Conservation (phyloP, 192 early-diverging fungal genomes). For the Gryganskiella cystojenkinii region DNA sequence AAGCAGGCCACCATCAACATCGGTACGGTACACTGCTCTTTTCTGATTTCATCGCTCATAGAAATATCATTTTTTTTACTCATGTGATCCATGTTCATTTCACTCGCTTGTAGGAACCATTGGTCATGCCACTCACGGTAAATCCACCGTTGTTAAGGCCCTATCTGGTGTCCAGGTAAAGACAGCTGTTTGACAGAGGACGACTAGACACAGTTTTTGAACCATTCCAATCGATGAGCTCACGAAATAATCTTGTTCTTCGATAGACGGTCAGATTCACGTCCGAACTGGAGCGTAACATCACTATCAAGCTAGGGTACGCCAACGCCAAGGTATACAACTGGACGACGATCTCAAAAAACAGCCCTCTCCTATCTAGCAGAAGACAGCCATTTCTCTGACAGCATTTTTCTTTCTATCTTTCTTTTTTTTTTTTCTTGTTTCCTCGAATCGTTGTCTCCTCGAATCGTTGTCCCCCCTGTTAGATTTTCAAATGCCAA, state of each 20-base stretch:
- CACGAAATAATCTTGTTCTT: not conserved
- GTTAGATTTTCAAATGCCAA: slow-evolving; percentile 98
- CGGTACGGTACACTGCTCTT: slow-evolving; percentile 61
- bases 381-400: slow-evolving; percentile 2
- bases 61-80: not conserved
- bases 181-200: not conserved
- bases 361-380: not conserved
- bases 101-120: slow-evolving; percentile 80
- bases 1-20: slow-evolving; percentile 99
- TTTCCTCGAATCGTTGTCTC: too few species aligned
- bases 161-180: slow-evolving; percentile 93
- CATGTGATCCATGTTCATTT: not conserved
- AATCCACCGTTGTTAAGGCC: slow-evolving; percentile 98
- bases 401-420: not conserved
- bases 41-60: not conserved
- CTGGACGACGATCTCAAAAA: not conserved
- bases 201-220: not conserved
- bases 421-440: not conserved
- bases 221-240: not conserved
- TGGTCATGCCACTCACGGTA: slow-evolving; percentile 99
- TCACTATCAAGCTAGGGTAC: slow-evolving; percentile 99
- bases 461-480: too few species aligned
- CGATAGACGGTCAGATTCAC: slow-evolving; percentile 92
- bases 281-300: slow-evolving; percentile 98
- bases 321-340: slow-evolving; percentile 92